phyloP scores from a whole-genome alignment of 768 basidiomycete genomes.

The Auricularia auricula-judae region DNA sequence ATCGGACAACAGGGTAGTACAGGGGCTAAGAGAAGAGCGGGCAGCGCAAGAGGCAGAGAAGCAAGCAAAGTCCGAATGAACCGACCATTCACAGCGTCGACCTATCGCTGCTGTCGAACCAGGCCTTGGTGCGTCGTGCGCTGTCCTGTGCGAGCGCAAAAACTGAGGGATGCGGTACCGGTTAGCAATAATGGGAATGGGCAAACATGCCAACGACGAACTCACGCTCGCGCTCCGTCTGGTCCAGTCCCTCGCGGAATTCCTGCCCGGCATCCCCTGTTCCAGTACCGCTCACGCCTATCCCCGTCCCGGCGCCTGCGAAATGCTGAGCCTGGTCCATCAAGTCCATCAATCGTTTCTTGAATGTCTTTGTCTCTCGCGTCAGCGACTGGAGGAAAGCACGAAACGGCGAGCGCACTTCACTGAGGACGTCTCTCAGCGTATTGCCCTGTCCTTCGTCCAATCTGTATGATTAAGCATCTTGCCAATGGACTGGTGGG shows the following conservation, averaged over 20 bases:
- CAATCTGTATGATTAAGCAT: constrained; percentile 36
- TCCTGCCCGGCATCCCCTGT: constrained; percentile 51
- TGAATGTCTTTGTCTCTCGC: constrained; percentile 48
- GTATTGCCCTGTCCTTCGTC: constrained; percentile 64
- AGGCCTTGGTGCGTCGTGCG: constrained; percentile 60
- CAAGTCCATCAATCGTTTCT: constrained; percentile 61
- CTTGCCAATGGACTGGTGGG: background rate
- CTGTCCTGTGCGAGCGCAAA: constrained; percentile 81
- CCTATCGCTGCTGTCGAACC: constrained; percentile 67
- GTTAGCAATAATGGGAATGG: constrained; percentile 1
- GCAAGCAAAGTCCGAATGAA: constrained; percentile 20
- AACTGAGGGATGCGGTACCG: constrained; percentile 34
- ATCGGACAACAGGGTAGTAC: constrained; percentile 42
- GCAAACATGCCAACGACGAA: constrained; percentile 9
- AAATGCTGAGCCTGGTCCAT: constrained; percentile 87
- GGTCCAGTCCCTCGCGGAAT: constrained; percentile 86
- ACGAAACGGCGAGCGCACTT: constrained; percentile 29
- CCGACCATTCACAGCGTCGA: constrained; percentile 25
- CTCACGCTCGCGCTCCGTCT: constrained; percentile 85
- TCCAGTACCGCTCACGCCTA: constrained; percentile 35
- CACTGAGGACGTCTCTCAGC: constrained; percentile 60
- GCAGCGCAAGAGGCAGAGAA: constrained; percentile 10
- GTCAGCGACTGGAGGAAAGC: background rate
- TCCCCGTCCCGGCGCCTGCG: constrained; percentile 51
- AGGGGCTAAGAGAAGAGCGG: constrained; percentile 40